Evolutionary conservation across 768 basidiomycete species (phyloP).

Genomic region (Suillus cothurnatus): DNA sequence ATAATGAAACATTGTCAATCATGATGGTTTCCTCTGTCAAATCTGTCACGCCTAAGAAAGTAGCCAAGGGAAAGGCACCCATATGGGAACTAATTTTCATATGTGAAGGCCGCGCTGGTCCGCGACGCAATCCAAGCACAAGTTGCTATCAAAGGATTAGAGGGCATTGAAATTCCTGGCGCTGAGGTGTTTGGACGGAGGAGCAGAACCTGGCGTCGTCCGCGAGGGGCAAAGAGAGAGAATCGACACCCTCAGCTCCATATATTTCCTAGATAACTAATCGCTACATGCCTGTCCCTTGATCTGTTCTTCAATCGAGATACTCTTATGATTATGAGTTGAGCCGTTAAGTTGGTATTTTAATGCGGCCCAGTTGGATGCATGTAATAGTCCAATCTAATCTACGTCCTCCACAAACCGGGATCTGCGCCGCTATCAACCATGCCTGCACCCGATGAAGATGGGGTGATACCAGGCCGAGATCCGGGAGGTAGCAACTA

Average conservation of each 20-base stretch:
- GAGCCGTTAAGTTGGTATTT: too few species aligned
- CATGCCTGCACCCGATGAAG: too few species aligned
- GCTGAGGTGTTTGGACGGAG: constrained; percentile 64
- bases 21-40: constrained; percentile 84
- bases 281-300: too few species aligned
- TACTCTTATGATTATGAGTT: too few species aligned
- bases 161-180: constrained; percentile 60
- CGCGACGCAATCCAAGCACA: constrained; percentile 93
- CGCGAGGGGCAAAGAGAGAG: constrained; percentile 58
- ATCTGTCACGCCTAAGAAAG: constrained; percentile 56
- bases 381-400: too few species aligned
- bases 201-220: constrained; percentile 87
- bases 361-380: too few species aligned
- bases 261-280: too few species aligned
- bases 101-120: constrained; percentile 90
- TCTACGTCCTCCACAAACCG: too few species aligned
- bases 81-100: constrained; percentile 80
- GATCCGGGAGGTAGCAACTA: too few species aligned
- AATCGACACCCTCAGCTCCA: constrained; percentile 33
- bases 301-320: too few species aligned
- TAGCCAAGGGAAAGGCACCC: constrained; percentile 44
- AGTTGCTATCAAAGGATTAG: constrained; percentile 86
- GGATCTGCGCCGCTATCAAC: too few species aligned
- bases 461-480: too few species aligned
- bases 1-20: constrained; percentile 87